Base-by-base conservation (phyloP, 1,139 yeast genomes). In the Yamadazyma jaroonii region DNA sequence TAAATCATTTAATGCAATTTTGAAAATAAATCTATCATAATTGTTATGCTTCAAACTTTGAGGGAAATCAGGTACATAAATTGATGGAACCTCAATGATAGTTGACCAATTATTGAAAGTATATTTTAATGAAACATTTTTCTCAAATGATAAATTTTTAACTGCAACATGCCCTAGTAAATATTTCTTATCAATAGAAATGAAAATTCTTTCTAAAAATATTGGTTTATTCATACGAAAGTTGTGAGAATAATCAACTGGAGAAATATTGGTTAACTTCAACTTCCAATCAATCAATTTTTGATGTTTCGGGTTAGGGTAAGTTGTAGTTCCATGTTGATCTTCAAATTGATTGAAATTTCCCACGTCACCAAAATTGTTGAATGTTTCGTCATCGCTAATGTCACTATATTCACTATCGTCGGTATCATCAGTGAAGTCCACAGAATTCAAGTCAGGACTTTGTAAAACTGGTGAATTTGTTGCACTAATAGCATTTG, bases 121-220 rank as follows among this genome's bases (percentile, higher is more conserved):
- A 54, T 84, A 81, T 35, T 88, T 70, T 13, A 84, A 70, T 14
- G 74, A 68, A 21, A 87, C 78, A 35, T 60, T 56, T 61, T 87
- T 87, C 38, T 79, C 74, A 57, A 72, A 87, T 1, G 84, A 68
- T 13, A 85, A 33, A 58, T 87, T 87, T 51, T 74, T 73, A 21
- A 83, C 95, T 9, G 86, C 89, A 31, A 86, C 72, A 44, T 81
- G 81, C 2, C 95, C 96, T 41, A 78, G 59, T n/a, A 87, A 59
- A 36, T 65, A 67, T 46, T 68, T 67, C 43, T 76, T 75, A 47
- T 81, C 81, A 6, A 74, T 61, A 21, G 84, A 72, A 35, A 87
- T 63, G 46, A 78, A 77, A 10, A 86, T 56, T 39, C 78, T 70
- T 51, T 87, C 95, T 41, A 86, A 60, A 47, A 81, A 82, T 10